Conservation (phyloP, 2,329 filamentous ascomycete genomes). For the Xylariaceae sp. region DNA sequence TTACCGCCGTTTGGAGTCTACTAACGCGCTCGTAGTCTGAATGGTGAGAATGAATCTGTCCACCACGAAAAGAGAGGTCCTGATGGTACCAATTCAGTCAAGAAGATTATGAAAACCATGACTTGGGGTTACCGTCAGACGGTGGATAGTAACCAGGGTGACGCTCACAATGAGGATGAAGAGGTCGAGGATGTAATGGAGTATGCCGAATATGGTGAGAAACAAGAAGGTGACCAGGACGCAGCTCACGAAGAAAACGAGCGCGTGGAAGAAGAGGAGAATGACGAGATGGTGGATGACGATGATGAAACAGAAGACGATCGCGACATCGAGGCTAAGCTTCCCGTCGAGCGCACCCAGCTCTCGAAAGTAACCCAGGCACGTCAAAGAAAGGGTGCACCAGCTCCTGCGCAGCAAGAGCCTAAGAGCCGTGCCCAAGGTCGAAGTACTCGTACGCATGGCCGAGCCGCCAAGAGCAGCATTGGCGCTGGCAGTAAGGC, state of each 20-base stretch:
- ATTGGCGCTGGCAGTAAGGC: not conserved
- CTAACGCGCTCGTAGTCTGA: constrained; percentile 2
- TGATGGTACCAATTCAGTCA: not conserved
- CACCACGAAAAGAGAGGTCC: not conserved
- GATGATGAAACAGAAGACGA: not conserved
- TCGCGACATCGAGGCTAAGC: not conserved
- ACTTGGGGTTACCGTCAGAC: not conserved
- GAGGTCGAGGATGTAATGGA: not conserved
- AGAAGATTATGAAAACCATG: not conserved
- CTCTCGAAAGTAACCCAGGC: not conserved
- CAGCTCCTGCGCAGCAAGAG: not conserved
- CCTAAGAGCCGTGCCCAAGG: not conserved
- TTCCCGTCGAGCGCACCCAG: not conserved
- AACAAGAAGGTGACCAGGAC: not conserved
- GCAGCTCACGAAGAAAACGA: not conserved
- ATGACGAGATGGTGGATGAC: not conserved
- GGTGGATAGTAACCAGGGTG: not conserved
- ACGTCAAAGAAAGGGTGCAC: not conserved
- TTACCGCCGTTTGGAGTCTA: not conserved
- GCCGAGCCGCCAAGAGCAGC: constrained; percentile 1
- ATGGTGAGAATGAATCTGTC: not conserved
- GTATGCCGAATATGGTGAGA: not conserved
- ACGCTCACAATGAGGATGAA: not conserved
- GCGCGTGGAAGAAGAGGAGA: not conserved
- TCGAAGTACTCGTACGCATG: not conserved